These are phyloP conservation scores for Acacia acuminata DNA, from an alignment of 306 rosid species.

Conservation along the genomic window DNA sequence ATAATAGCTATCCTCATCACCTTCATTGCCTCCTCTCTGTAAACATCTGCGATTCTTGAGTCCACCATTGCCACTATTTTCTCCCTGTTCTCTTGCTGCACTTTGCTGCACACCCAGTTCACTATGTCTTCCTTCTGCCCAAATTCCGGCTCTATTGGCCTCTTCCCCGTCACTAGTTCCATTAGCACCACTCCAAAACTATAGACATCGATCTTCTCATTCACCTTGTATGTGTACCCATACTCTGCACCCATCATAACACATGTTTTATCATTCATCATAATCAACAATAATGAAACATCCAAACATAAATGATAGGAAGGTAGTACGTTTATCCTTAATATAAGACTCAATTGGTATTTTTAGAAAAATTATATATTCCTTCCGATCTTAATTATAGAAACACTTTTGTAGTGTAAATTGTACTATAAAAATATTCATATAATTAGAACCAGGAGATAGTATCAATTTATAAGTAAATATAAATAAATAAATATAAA, in stretches of 20 bases:
- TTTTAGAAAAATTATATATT: no score
- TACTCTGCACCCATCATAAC: conserved; percentile 52
- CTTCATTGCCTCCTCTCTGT: conserved; percentile 68
- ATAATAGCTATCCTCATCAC: conserved; percentile 68
- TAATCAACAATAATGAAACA: background rate
- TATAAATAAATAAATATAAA: no score
- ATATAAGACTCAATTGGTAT: fast-evolving
- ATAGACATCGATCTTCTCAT: conserved; percentile 91
- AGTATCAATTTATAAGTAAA: no score
- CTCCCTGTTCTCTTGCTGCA: conserved; percentile 52
- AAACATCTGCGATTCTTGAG: conserved; percentile 48
- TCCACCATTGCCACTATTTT: conserved; percentile 56
- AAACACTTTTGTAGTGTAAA: no score
- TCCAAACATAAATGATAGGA: no score
- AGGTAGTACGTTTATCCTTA: no score
- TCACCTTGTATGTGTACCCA: conserved; percentile 79
- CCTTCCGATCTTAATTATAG: no score
- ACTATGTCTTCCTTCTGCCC: conserved; percentile 86
- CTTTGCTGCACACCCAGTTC: conserved; percentile 63
- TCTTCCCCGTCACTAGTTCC: conserved; percentile 86
- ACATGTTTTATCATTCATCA: background rate
- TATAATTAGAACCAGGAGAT: no score
- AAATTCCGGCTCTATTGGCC: conserved; percentile 71
- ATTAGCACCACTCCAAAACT: conserved; percentile 91
- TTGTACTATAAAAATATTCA: no score